These are phyloP conservation scores for Rhodotorula paludigena DNA, from an alignment of 768 basidiomycete genomes.

Conservation along the genomic window DNA sequence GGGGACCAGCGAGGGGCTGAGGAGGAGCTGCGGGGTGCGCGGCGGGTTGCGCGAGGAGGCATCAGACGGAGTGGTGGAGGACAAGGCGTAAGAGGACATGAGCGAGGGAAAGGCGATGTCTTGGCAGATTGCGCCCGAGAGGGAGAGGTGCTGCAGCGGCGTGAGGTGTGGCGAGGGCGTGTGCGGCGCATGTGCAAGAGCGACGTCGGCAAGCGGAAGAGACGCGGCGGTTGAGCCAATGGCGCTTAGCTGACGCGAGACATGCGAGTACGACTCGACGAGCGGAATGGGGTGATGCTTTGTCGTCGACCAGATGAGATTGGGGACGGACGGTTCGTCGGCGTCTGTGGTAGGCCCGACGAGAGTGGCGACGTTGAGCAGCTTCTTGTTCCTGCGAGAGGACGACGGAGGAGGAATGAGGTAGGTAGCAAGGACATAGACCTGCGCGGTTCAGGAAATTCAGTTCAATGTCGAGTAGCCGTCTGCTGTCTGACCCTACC, in stretches of 20 bases:
- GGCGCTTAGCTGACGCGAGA: neutral
- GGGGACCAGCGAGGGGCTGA: slow-evolving; percentile 25
- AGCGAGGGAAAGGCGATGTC: slow-evolving; percentile 24
- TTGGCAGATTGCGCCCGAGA: slow-evolving; percentile 25
- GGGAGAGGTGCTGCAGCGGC: slow-evolving; percentile 3
- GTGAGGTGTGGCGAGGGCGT: slow-evolving; percentile 1
- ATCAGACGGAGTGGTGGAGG: neutral
- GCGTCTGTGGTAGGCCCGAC: slow-evolving; percentile 6
- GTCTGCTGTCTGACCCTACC: slow-evolving; percentile 18
- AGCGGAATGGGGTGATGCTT: slow-evolving; percentile 32
- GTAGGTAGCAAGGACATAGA: slow-evolving; percentile 21
- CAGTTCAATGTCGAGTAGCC: neutral
- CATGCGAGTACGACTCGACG: slow-evolving; percentile 33
- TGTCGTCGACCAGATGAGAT: slow-evolving; percentile 22
- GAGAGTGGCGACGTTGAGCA: slow-evolving; percentile 27
- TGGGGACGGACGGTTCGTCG: neutral
- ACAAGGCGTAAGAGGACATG: neutral
- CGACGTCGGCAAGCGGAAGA: slow-evolving; percentile 9
- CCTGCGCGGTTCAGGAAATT: neutral
- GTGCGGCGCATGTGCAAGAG: neutral
- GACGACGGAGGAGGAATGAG: slow-evolving; percentile 8
- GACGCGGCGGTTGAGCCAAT: neutral
- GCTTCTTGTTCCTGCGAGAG: neutral
- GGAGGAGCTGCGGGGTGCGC: slow-evolving; percentile 9
- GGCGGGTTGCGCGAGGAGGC: neutral